Evolutionary conservation across 208 protist genomes (phyloP).

Genomic region (Entamoeba dispar): DNA sequence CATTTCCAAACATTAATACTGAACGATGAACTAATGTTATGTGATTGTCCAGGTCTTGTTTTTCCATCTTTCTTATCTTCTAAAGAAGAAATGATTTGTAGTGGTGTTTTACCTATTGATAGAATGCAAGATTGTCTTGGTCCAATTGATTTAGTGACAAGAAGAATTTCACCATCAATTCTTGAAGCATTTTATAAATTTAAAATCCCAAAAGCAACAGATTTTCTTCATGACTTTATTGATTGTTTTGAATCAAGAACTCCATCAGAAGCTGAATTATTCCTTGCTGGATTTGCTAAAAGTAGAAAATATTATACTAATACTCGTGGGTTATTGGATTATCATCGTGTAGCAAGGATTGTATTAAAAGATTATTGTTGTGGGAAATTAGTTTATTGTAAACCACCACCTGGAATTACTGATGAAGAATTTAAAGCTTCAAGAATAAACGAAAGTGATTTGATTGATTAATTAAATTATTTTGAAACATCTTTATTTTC

Average conservation of each 20-base stretch:
- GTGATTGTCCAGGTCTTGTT: conserved; percentile 21
- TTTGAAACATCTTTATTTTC: too few relatives aligned
- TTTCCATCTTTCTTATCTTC: conserved; percentile 8
- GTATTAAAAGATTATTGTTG: background rate
- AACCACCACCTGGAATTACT: background rate
- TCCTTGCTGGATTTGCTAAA: background rate
- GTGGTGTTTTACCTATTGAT: conserved; percentile 16
- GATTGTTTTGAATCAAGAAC: background rate
- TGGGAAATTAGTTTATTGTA: background rate
- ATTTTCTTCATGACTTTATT: background rate
- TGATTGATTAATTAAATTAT: too few relatives aligned
- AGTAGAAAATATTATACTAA: background rate
- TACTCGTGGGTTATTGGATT: background rate
- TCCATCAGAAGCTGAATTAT: background rate
- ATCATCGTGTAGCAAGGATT: background rate
- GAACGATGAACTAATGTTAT: background rate
- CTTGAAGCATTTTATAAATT: background rate
- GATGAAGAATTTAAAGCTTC: too few relatives aligned
- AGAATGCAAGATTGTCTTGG: background rate
- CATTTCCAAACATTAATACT: conserved; percentile 20
- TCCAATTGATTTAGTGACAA: background rate
- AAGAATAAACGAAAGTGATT: too few relatives aligned
- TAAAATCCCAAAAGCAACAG: background rate
- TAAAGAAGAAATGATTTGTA: background rate
- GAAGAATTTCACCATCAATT: too few relatives aligned